Conservation (phyloP, 75 land plant genomes). For the Pinus taeda region DNA sequence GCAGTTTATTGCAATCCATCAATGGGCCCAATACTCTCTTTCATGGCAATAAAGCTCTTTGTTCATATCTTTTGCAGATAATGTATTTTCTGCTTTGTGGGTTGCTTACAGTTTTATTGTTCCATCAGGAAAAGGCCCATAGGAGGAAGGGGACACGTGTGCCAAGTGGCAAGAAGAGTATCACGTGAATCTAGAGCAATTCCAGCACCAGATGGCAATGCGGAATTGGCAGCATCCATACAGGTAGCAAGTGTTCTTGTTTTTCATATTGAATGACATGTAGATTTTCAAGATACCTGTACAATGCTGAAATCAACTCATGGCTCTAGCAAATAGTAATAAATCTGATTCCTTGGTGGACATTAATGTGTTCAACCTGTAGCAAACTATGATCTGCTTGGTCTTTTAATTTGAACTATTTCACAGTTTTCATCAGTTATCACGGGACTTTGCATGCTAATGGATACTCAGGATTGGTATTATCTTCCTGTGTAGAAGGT, state of each 20-base stretch:
- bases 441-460: neutral
- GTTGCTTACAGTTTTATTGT: neutral
- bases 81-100: neutral
- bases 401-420: neutral
- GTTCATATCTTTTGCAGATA: neutral
- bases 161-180: constrained; percentile 21
- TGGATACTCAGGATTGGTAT: neutral
- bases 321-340: neutral
- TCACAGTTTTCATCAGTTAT: neutral
- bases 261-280: neutral
- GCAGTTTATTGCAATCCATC: neutral
- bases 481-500: neutral
- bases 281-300: neutral
- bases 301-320: neutral
- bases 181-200: constrained; percentile 40
- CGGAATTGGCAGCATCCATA: constrained; percentile 43
- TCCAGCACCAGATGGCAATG: constrained; percentile 59
- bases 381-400: neutral
- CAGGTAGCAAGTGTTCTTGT: constrained; percentile 28
- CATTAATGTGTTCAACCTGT: neutral
- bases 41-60: too few species aligned
- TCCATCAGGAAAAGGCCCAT: constrained; percentile 39
- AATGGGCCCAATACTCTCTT: too few species aligned
- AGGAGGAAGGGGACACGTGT: constrained; percentile 21
- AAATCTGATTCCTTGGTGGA: neutral